These are phyloP conservation scores for Salix dunnii DNA, from an alignment of 345 rosid species.

Conservation along the genomic window DNA sequence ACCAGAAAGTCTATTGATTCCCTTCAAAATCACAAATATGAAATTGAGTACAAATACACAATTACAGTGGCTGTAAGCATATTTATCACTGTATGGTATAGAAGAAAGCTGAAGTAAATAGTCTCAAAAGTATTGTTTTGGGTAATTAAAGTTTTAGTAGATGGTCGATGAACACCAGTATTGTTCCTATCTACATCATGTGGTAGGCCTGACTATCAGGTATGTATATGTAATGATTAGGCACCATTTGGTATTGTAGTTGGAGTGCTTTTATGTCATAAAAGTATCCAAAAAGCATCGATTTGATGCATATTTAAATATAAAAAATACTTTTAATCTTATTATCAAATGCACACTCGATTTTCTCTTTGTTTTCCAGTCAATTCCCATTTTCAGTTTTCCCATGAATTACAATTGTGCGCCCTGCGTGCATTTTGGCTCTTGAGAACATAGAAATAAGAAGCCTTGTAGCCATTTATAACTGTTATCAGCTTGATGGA, in stretches of 20 bases:
- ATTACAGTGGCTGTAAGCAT: slow-evolving; percentile 1
- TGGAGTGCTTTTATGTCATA: too few species aligned
- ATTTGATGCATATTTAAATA: too few species aligned
- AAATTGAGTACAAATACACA: not conserved
- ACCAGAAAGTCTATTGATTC: slow-evolving; percentile 16
- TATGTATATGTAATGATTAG: not conserved
- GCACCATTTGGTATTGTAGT: too few species aligned
- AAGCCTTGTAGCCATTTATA: not conserved
- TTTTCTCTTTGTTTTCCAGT: too few species aligned
- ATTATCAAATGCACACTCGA: too few species aligned
- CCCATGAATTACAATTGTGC: not conserved
- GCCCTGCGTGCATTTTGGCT: not conserved
- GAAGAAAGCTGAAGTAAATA: too few species aligned
- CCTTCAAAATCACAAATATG: not conserved
- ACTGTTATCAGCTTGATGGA: not conserved
- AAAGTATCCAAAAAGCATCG: too few species aligned
- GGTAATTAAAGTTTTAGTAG: too few species aligned
- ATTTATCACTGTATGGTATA: not conserved
- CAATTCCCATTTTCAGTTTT: not conserved
- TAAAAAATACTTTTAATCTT: too few species aligned
- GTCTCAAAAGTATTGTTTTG: too few species aligned
- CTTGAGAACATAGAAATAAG: not conserved
- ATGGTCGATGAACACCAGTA: not conserved
- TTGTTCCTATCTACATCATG: not conserved
- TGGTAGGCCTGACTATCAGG: not conserved